Conservation (phyloP, 2,329 filamentous ascomycete genomes). For the Davidsoniella neocaledoniae region DNA sequence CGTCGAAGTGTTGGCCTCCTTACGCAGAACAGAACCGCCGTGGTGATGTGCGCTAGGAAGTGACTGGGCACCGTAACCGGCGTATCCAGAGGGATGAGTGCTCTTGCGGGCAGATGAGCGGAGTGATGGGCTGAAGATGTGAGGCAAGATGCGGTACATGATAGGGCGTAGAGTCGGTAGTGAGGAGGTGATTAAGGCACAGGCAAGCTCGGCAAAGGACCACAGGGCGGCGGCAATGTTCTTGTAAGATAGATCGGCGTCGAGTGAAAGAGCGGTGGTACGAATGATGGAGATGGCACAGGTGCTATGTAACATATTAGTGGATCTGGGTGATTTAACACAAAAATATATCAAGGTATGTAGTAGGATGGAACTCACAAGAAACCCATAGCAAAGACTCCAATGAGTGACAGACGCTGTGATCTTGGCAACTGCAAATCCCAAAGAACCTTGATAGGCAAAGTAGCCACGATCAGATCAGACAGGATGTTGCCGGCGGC, state of each 20-base stretch:
- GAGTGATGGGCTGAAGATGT: constrained; percentile 11
- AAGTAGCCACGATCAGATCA: constrained; percentile 12
- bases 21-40: neutral
- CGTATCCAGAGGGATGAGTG: neutral
- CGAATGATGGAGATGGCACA: constrained; percentile 16
- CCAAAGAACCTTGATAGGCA: constrained; percentile 14
- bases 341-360: too few species aligned
- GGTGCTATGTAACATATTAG: constrained; percentile 10
- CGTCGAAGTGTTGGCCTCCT: constrained; percentile 3
- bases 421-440: constrained; percentile 13
- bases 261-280: constrained; percentile 14
- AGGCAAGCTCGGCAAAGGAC: constrained; percentile 16
- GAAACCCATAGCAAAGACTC: constrained; percentile 14
- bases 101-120: neutral
- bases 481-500: constrained; percentile 14
- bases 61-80: neutral
- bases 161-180: constrained; percentile 17
- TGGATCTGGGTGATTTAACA: too few species aligned
- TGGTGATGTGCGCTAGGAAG: neutral
- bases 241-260: constrained; percentile 15
- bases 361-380: constrained; percentile 12
- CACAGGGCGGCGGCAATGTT: constrained; percentile 17
- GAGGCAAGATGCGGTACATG: constrained; percentile 17
- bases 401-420: constrained; percentile 14
- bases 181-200: constrained; percentile 15